Evolutionary conservation across 2,329 filamentous ascomycete genomes (phyloP).

Genomic region (Diaporthe longicolla): DNA sequence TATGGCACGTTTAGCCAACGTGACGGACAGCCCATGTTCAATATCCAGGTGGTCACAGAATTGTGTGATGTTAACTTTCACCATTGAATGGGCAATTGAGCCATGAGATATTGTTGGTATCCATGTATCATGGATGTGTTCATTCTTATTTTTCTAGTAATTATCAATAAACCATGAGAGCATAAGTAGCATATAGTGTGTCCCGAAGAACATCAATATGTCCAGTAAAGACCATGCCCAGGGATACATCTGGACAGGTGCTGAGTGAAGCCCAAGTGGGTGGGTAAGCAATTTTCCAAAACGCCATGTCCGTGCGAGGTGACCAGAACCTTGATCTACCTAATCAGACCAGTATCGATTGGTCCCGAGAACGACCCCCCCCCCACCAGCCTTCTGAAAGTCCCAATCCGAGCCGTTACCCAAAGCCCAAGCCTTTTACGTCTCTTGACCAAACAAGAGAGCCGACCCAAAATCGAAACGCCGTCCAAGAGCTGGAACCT

Average conservation of each 20-base stretch:
- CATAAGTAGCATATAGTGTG: neutral
- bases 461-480: slow-evolving; percentile 31
- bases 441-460: neutral
- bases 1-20: neutral
- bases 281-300: slow-evolving; percentile 3
- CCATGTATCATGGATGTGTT: neutral
- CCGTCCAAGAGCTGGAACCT: slow-evolving; percentile 10
- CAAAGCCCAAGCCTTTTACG: neutral
- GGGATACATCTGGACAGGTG: neutral
- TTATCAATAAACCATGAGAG: slow-evolving; percentile 36
- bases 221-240: slow-evolving; percentile 22
- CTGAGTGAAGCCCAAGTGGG: neutral
- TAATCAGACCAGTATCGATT: neutral
- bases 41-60: neutral
- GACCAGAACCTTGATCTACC: slow-evolving; percentile 12
- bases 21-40: neutral
- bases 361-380: too few species aligned
- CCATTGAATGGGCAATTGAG: neutral
- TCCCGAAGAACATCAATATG: slow-evolving; percentile 22
- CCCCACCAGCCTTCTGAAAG: neutral
- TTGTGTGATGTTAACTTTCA: neutral
- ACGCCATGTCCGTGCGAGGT: slow-evolving; percentile 4
- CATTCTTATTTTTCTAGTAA: slow-evolving; percentile 11
- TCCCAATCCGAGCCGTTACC: neutral
- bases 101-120: neutral